Conservation (phyloP, 169 alveolate species). For the Plasmodium cynomolgi region DNA sequence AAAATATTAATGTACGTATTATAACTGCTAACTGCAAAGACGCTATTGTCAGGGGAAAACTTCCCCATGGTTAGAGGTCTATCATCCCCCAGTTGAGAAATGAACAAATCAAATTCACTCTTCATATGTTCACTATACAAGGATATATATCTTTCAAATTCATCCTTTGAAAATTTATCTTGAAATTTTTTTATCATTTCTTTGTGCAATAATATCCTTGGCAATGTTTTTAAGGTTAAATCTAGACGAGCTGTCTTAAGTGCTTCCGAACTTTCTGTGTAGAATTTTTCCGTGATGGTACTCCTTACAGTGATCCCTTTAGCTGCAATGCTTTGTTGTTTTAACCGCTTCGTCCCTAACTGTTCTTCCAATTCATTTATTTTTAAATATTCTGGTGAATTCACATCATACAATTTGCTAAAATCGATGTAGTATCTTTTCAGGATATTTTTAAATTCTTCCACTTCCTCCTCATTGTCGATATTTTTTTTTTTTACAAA, state of each 20-base stretch:
- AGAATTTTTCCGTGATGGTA: conserved; percentile 75
- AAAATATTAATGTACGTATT: conserved; percentile 74
- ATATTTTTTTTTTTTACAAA: conserved; percentile 71
- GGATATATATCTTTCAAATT: conserved; percentile 81
- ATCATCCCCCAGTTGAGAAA: conserved; percentile 84
- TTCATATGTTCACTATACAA: conserved; percentile 78
- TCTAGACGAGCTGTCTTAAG: conserved; percentile 76
- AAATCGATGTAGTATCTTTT: conserved; percentile 83
- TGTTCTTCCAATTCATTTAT: conserved; percentile 63
- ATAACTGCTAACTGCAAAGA: conserved; percentile 77
- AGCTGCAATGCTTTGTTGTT: background rate
- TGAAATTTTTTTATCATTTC: conserved; percentile 78
- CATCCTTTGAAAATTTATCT: conserved; percentile 75
- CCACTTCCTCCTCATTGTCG: conserved; percentile 80
- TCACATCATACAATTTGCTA: conserved; percentile 78
- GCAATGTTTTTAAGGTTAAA: conserved; percentile 74
- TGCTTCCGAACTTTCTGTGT: conserved; percentile 79
- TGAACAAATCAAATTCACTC: conserved; percentile 75
- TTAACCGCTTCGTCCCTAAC: conserved; percentile 67
- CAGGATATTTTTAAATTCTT: conserved; percentile 81
- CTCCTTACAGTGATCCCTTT: background rate
- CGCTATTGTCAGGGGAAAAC: conserved; percentile 83
- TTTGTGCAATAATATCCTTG: conserved; percentile 76
- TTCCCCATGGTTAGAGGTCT: conserved; percentile 85
- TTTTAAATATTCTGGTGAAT: conserved; percentile 75